Conservation (phyloP, 2,329 filamentous ascomycete species). For the Dendrostoma leiphaemia region DNA sequence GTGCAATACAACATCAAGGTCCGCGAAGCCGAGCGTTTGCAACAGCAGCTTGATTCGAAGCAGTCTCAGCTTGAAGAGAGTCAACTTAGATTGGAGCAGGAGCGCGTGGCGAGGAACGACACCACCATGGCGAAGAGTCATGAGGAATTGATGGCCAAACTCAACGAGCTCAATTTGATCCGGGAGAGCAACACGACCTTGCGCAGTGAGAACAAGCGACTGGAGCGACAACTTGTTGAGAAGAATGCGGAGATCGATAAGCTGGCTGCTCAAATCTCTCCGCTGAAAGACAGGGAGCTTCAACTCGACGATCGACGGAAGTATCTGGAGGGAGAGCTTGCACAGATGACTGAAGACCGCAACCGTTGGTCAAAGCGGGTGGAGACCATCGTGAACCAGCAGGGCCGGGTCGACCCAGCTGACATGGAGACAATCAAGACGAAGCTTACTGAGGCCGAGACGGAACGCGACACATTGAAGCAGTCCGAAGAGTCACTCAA, state of each 20-base stretch:
- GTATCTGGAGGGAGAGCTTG: conserved; percentile 83
- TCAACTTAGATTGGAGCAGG: conserved; percentile 85
- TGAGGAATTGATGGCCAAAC: conserved; percentile 87
- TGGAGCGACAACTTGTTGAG: conserved; percentile 72
- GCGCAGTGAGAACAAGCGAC: conserved; percentile 79
- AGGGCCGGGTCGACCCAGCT: conserved; percentile 90
- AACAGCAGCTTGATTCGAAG: conserved; percentile 85
- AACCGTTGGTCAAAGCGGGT: conserved; percentile 95
- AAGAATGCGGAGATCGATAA: conserved; percentile 74
- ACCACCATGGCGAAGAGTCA: conserved; percentile 73
- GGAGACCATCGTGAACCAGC: conserved; percentile 93
- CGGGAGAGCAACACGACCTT: conserved; percentile 92
- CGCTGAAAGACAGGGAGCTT: conserved; percentile 74
- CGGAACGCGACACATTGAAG: conserved; percentile 60
- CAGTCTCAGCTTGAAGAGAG: conserved; percentile 87
- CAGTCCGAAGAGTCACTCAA: conserved; percentile 50
- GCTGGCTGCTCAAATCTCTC: conserved; percentile 73
- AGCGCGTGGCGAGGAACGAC: conserved; percentile 74
- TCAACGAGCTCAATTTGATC: conserved; percentile 94
- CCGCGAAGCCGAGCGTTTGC: conserved; percentile 83
- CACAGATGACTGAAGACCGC: conserved; percentile 84
- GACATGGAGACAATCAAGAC: conserved; percentile 89
- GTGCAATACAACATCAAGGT: conserved; percentile 90
- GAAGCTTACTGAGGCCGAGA: conserved; percentile 64
- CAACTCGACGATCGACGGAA: conserved; percentile 81